Evolutionary conservation across 345 rosid genomes (phyloP).

Genomic region (Eucalyptus cloeziana): DNA sequence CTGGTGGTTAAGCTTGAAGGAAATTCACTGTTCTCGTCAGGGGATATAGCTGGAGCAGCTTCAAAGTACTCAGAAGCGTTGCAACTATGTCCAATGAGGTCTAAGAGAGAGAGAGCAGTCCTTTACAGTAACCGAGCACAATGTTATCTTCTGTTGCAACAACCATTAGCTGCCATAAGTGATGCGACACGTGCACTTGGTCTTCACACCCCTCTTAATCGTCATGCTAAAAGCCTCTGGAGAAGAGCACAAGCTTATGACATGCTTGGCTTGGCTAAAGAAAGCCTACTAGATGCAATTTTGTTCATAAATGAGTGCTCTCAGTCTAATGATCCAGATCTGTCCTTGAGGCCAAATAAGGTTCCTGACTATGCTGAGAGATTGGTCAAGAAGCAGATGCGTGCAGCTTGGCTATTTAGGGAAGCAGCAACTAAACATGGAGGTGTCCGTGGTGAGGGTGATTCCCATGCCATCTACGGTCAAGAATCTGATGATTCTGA

Average conservation of each 20-base stretch:
- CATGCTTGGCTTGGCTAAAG: slow-evolving; percentile 90
- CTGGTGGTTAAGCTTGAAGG: slow-evolving; percentile 97
- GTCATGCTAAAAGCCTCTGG: slow-evolving; percentile 98
- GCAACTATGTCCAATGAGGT: slow-evolving; percentile 85
- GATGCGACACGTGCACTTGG: slow-evolving; percentile 91
- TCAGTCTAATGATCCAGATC: slow-evolving; percentile 92
- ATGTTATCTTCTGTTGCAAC: slow-evolving; percentile 90
- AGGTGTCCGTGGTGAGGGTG: slow-evolving; percentile 67
- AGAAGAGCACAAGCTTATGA: slow-evolving; percentile 98
- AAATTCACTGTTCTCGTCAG: slow-evolving; percentile 88
- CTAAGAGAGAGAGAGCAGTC: slow-evolving; percentile 93
- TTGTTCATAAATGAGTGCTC: slow-evolving; percentile 95
- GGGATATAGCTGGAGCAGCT: slow-evolving; percentile 85
- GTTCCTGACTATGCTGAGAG: slow-evolving; percentile 99
- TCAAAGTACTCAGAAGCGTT: slow-evolving; percentile 91
- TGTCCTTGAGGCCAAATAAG: slow-evolving; percentile 81
- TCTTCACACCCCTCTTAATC: slow-evolving; percentile 77
- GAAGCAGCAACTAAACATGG: slow-evolving; percentile 94
- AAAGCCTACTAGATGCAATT: slow-evolving; percentile 94
- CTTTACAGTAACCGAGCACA: slow-evolving; percentile 93
- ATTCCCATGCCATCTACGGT: slow-evolving; percentile 51
- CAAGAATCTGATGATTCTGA: slow-evolving; percentile 84
- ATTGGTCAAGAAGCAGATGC: slow-evolving; percentile 95
- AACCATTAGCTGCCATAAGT: slow-evolving; percentile 82
- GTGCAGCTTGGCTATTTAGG: slow-evolving; percentile 96